These are phyloP conservation scores for Wickerhamiella cacticola DNA, from an alignment of 805 yeast genomes.

Conservation along the genomic window DNA sequence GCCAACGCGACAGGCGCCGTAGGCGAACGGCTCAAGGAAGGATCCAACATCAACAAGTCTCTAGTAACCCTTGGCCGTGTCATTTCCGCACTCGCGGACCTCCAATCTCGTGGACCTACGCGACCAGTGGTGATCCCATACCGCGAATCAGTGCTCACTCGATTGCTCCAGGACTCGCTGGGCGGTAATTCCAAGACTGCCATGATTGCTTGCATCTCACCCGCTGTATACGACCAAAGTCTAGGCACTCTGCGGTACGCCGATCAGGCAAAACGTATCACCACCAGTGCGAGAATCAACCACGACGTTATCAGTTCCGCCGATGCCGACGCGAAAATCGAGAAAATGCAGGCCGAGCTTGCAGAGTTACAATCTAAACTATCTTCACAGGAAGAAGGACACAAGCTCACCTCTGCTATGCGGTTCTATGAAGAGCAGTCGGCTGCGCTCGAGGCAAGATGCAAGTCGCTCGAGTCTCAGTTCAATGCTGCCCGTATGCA, in stretches of 20 bases:
- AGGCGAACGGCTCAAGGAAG: conserved; percentile 52
- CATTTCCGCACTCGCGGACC: conserved; percentile 38
- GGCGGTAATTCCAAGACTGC: conserved; percentile 81
- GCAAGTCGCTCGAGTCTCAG: conserved; percentile 22
- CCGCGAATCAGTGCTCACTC: conserved; percentile 64
- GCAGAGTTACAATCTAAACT: conserved; percentile 27
- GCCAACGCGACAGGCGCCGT: conserved; percentile 50
- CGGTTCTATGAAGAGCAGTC: conserved; percentile 27
- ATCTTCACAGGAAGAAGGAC: conserved; percentile 25
- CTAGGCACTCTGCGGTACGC: conserved; percentile 69
- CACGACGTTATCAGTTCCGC: conserved; percentile 32
- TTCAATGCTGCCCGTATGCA: conserved; percentile 18
- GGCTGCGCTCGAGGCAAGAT: conserved; percentile 21
- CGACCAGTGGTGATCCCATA: conserved; percentile 79
- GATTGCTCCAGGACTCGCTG: conserved; percentile 60
- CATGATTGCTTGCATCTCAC: conserved; percentile 42
- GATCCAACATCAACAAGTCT: conserved; percentile 65
- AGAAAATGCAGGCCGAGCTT: conserved; percentile 33
- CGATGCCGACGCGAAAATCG: conserved; percentile 31
- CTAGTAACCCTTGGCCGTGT: conserved; percentile 69
- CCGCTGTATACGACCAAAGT: conserved; percentile 69
- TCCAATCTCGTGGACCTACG: conserved; percentile 68
- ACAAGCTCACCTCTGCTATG: conserved; percentile 21
- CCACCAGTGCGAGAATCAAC: conserved; percentile 46
- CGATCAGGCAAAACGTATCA: conserved; percentile 57